Conservation (phyloP, 495 filamentous ascomycete species). For the Lichina pygmaea region DNA sequence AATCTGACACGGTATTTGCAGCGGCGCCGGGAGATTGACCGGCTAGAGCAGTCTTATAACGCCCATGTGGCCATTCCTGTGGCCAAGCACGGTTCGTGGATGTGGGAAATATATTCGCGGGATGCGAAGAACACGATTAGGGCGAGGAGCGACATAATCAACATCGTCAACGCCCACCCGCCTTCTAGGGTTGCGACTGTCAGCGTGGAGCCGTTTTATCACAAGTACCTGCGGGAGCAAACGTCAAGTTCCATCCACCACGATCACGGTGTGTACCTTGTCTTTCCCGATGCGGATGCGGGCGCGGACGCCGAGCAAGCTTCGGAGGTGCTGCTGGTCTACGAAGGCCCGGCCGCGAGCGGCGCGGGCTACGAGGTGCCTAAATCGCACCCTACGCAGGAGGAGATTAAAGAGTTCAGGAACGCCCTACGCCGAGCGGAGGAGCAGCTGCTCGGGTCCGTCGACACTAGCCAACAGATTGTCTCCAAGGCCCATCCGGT, state of each 20-base stretch:
- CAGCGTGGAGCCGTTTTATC: slow-evolving; percentile 63
- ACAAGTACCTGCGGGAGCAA: slow-evolving; percentile 42
- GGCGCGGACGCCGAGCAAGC: slow-evolving; percentile 28
- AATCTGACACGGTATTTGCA: slow-evolving; percentile 64
- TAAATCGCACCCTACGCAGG: slow-evolving; percentile 25
- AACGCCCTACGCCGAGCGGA: slow-evolving; percentile 44
- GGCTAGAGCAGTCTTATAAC: slow-evolving; percentile 48
- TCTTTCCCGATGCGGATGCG: slow-evolving; percentile 35
- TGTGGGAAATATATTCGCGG: slow-evolving; percentile 64
- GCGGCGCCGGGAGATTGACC: slow-evolving; percentile 46
- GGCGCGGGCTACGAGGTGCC: slow-evolving; percentile 40
- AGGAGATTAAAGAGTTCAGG: slow-evolving; percentile 37
- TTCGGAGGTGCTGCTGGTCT: slow-evolving; percentile 54
- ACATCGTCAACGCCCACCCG: slow-evolving; percentile 52
- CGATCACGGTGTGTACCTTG: slow-evolving; percentile 52
- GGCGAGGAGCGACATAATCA: slow-evolving; percentile 57
- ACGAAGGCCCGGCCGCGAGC: slow-evolving; percentile 36
- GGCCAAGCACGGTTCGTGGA: slow-evolving; percentile 28
- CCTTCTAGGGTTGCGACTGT: slow-evolving; percentile 45
- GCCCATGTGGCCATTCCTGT: slow-evolving; percentile 58
- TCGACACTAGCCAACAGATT: slow-evolving; percentile 46
- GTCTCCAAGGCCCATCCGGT: slow-evolving; percentile 35
- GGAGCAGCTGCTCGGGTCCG: slow-evolving; percentile 37
- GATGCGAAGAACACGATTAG: slow-evolving; percentile 62
- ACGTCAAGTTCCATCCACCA: slow-evolving; percentile 32